Percentiles rank a stretch among this genome's conserved stretches.
These are phyloP conservation scores for Mycena capillaripes DNA, from an alignment of 768 basidiomycete species.

Conservation along the genomic window DNA sequence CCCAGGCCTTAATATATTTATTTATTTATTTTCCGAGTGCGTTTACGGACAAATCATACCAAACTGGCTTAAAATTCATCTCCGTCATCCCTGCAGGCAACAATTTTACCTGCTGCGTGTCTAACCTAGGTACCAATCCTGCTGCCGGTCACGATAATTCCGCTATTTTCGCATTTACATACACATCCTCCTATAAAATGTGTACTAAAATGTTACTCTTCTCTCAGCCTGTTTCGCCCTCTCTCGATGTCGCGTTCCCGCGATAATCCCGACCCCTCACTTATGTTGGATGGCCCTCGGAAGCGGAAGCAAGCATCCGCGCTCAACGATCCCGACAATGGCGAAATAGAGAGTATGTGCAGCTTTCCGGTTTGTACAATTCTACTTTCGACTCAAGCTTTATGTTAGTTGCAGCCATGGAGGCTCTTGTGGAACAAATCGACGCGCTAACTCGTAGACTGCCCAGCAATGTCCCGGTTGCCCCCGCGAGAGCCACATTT, in stretches of 20 bases:
- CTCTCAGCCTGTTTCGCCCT: no score
- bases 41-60: no score
- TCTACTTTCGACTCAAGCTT: not conserved
- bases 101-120: no score
- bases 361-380: not conserved
- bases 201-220: no score
- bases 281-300: constrained; percentile 8
- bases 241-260: constrained; percentile 6
- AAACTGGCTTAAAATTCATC: no score
- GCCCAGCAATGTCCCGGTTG: constrained; percentile 4
- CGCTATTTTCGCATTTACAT: no score
- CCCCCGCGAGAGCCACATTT: constrained; percentile 7
- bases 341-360: constrained; percentile 13
- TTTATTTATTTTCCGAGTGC: no score
- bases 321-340: constrained; percentile 13
- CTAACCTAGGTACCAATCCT: no score
- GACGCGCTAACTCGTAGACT: constrained; percentile 3
- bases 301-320: constrained; percentile 3
- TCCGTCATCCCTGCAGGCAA: no score
- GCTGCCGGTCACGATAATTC: no score
- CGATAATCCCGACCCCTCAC: constrained; percentile 10
- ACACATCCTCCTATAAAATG: no score
- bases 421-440: constrained; percentile 14
- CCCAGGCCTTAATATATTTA: no score
- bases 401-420: constrained; percentile 12